Evolutionary conservation across 2,329 filamentous ascomycete genomes (phyloP).

Genomic region (Phialophora expanda): DNA sequence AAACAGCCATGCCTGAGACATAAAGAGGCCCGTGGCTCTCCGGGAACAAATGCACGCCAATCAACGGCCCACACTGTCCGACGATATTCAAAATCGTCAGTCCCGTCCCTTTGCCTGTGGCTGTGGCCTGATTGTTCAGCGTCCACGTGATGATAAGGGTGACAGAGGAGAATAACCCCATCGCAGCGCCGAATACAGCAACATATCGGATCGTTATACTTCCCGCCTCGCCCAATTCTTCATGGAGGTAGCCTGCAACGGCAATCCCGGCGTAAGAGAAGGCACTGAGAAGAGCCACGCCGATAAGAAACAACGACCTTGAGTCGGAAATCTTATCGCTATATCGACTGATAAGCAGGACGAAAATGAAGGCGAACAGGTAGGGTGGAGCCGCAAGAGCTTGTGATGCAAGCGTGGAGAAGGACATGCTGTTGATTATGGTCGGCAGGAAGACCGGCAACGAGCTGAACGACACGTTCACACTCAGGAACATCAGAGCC

Average conservation of each 20-base stretch:
- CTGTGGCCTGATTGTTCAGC: slow-evolving; percentile 79
- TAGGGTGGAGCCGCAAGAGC: slow-evolving; percentile 82
- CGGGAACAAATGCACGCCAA: slow-evolving; percentile 71
- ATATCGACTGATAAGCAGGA: slow-evolving; percentile 69
- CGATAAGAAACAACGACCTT: slow-evolving; percentile 70
- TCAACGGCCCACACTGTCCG: slow-evolving; percentile 76
- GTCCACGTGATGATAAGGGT: slow-evolving; percentile 87
- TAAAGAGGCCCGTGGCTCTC: slow-evolving; percentile 65
- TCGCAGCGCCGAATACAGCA: slow-evolving; percentile 76
- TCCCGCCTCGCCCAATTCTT: slow-evolving; percentile 41
- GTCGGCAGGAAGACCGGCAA: slow-evolving; percentile 87
- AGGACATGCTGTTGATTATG: slow-evolving; percentile 70
- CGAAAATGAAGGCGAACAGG: slow-evolving; percentile 70
- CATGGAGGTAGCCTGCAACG: slow-evolving; percentile 59
- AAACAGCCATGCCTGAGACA: slow-evolving; percentile 65
- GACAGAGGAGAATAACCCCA: slow-evolving; percentile 83
- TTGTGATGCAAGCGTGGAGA: slow-evolving; percentile 70
- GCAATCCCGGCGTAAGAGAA: slow-evolving; percentile 66
- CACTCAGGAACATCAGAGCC: slow-evolving; percentile 81
- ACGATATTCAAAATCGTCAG: slow-evolving; percentile 82
- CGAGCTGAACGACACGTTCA: slow-evolving; percentile 86
- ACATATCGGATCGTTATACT: slow-evolving; percentile 64
- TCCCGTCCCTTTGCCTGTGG: slow-evolving; percentile 72
- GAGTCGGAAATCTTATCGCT: slow-evolving; percentile 68
- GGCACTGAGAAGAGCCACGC: slow-evolving; percentile 70